Conservation (phyloP, 345 rosid species). For the Citrus medica region DNA sequence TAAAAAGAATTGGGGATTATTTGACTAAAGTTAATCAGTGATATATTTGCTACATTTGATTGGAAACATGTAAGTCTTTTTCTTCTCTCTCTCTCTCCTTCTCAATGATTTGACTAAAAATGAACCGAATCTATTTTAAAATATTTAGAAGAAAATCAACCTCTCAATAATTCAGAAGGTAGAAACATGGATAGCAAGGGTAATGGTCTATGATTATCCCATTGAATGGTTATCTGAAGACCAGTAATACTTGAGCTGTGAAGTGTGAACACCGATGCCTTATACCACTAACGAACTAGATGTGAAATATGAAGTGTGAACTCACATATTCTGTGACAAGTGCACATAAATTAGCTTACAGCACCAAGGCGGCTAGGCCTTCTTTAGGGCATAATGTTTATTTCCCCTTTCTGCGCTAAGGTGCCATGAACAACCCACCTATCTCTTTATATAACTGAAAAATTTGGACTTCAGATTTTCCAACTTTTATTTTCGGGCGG, state of each 20-base stretch:
- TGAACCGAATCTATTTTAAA: no score
- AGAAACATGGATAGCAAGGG: no score
- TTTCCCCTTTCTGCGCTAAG: not conserved
- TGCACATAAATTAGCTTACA: not conserved
- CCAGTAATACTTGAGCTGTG: not conserved
- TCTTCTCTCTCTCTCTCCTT: no score
- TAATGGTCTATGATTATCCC: no score
- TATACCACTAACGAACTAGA: not conserved
- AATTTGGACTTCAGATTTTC: not conserved
- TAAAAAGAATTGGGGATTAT: no score
- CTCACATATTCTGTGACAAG: not conserved
- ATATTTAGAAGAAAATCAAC: no score
- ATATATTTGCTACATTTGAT: no score
- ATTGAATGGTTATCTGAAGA: no score
- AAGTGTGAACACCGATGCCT: not conserved
- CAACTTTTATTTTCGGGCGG: not conserved
- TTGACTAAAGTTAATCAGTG: no score
- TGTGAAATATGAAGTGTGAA: not conserved
- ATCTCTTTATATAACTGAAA: not conserved
- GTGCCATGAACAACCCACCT: not conserved
- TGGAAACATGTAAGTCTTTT: no score
- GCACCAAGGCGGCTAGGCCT: not conserved
- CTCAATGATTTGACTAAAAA: no score
- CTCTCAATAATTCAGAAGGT: no score
- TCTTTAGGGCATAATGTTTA: not conserved